Percentiles rank a stretch among this genome's conserved stretches.
Conservation (phyloP, 179 eudicot genomes). For the Camellia oleifera region DNA sequence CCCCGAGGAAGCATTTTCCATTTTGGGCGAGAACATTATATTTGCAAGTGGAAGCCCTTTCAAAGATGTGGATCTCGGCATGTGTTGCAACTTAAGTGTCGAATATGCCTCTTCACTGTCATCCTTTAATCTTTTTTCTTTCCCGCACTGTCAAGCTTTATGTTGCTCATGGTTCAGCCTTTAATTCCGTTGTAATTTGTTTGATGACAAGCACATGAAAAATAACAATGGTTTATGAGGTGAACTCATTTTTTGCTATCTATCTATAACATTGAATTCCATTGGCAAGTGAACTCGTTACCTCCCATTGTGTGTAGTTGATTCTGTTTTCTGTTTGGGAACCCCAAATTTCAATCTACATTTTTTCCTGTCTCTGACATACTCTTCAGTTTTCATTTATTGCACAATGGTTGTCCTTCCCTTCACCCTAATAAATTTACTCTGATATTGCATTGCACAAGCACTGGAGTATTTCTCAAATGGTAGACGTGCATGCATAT, state of each 20-base stretch:
- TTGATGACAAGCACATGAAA: not conserved
- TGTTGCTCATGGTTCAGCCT: not conserved
- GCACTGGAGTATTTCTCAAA: not conserved
- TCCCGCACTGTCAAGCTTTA: not conserved
- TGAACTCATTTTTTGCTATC: not conserved
- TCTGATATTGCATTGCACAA: not conserved
- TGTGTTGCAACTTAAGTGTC: slow-evolving; percentile 11
- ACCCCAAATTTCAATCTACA: not conserved
- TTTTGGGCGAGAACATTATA: slow-evolving; percentile 73
- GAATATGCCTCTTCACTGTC: not conserved
- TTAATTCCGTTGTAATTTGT: not conserved
- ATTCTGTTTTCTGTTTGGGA: not conserved
- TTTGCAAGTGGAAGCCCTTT: slow-evolving; percentile 99
- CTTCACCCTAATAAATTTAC: not conserved
- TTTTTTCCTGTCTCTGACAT: not conserved
- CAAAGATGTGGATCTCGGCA: slow-evolving; percentile 78
- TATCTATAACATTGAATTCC: not conserved
- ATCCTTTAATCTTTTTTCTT: not conserved
- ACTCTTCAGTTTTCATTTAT: not conserved
- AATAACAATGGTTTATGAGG: not conserved
- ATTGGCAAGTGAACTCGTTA: not conserved
- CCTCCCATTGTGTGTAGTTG: not conserved
- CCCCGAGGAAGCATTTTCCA: slow-evolving; percentile 89
- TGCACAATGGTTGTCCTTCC: not conserved
- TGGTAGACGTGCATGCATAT: not conserved